Conservation (phyloP, 2,329 filamentous ascomycete species). For the Exophiala dermatitidis region DNA sequence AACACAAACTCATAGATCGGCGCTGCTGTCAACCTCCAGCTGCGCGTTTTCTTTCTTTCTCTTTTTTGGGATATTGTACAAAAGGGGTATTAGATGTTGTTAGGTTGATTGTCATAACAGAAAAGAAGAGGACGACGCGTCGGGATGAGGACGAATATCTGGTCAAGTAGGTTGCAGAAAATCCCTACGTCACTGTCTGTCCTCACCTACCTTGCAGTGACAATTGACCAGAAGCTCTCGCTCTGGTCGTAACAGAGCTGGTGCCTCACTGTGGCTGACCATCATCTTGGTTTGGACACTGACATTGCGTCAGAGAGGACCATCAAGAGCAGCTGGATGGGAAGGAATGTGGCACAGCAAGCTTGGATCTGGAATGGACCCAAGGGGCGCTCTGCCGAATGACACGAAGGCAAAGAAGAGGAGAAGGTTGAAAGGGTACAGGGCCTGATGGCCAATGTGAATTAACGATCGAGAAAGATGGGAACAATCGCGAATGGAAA, state of each 20-base stretch:
- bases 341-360: constrained; percentile 15
- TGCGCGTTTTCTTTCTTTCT: constrained; percentile 1
- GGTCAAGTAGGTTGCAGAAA: constrained; percentile 8
- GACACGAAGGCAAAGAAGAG: not conserved
- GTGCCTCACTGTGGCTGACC: constrained; percentile 25
- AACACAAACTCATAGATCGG: constrained; percentile 8
- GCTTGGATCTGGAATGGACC: constrained; percentile 3
- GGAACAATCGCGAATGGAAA: constrained; percentile 12
- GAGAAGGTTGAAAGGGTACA: not conserved
- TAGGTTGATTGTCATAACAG: constrained; percentile 13
- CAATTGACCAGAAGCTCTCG: constrained; percentile 1
- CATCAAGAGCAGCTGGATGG: not conserved
- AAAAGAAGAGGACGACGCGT: constrained; percentile 5
- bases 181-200: constrained; percentile 14
- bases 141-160: constrained; percentile 4
- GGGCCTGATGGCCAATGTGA: constrained; percentile 1
- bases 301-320: constrained; percentile 16
- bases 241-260: constrained; percentile 4
- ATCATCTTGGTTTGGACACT: constrained; percentile 10
- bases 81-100: constrained; percentile 6
- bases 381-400: constrained; percentile 5
- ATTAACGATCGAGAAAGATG: constrained; percentile 7
- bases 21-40: constrained; percentile 10
- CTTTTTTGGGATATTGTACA: not conserved
- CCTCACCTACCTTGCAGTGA: constrained; percentile 6